These are phyloP conservation scores for Corymbia calophylla DNA, from an alignment of 441 rosid genomes.

Conservation along the genomic window DNA sequence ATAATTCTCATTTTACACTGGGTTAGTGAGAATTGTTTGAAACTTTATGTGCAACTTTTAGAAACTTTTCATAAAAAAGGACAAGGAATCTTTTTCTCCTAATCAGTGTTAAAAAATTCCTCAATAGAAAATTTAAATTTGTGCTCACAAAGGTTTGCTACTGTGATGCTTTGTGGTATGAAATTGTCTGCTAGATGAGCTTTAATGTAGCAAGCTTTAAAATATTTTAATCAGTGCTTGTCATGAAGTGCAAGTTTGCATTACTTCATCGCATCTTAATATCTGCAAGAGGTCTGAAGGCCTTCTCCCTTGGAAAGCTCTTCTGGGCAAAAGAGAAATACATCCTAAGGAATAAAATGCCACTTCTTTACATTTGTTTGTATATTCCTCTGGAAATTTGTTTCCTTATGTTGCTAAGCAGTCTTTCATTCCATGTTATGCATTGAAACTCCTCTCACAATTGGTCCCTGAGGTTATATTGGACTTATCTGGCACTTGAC, in stretches of 20 bases:
- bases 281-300: neutral
- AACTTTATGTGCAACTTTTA: neutral
- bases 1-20: neutral
- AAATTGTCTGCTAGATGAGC: neutral
- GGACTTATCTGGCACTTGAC: constrained; percentile 2
- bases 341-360: neutral
- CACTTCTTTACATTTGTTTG: neutral
- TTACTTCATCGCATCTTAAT: neutral
- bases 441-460: neutral
- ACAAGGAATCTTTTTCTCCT: neutral
- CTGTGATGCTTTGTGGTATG: neutral
- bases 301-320: neutral
- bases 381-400: neutral
- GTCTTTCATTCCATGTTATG: neutral
- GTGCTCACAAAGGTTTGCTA: neutral
- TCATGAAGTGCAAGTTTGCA: neutral
- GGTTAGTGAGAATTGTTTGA: neutral
- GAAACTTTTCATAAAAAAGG: neutral
- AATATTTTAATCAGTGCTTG: neutral
- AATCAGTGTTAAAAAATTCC: neutral
- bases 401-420: neutral
- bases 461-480: constrained; percentile 7
- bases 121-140: neutral
- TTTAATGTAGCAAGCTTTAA: neutral
- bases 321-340: neutral